Conservation (phyloP, 2,329 filamentous ascomycete genomes). For the Curvularia lunata region DNA sequence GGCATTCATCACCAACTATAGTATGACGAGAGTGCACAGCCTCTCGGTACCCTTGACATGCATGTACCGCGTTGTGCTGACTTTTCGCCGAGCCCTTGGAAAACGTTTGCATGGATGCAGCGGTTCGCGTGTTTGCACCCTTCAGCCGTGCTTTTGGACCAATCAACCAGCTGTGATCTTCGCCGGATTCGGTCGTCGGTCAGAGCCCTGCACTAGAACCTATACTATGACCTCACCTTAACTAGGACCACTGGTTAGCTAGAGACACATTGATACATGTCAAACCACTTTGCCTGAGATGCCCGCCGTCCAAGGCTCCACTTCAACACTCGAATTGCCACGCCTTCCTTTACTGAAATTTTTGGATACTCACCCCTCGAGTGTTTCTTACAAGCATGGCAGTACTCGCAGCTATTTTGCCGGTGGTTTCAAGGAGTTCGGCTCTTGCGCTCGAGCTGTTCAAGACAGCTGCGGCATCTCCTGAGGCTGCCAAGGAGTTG, state of each 20-base stretch:
- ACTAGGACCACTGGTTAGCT: constrained; percentile 17
- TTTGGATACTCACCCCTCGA: not conserved
- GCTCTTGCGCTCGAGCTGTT: constrained; percentile 45
- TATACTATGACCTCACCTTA: constrained; percentile 36
- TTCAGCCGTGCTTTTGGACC: constrained; percentile 22
- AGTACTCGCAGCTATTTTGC: constrained; percentile 45
- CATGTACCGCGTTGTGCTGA: constrained; percentile 11
- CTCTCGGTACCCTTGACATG: constrained; percentile 11
- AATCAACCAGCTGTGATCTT: constrained; percentile 25
- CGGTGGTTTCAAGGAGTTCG: constrained; percentile 43
- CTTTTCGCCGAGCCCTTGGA: constrained; percentile 25
- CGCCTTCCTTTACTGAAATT: constrained; percentile 1
- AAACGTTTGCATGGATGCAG: constrained; percentile 18
- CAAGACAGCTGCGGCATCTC: constrained; percentile 33
- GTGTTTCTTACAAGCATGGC: constrained; percentile 33
- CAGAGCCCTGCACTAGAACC: constrained; percentile 31
- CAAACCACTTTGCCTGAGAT: constrained; percentile 16
- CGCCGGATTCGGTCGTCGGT: constrained; percentile 34
- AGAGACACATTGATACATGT: constrained; percentile 27
- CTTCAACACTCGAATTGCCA: constrained; percentile 13
- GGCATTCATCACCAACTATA: constrained; percentile 1
- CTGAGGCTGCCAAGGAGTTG: constrained; percentile 35
- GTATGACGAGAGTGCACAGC: constrained; percentile 16
- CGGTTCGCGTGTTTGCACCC: constrained; percentile 24
- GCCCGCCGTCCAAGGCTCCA: constrained; percentile 14